phyloP scores from a whole-genome alignment of 345 rosid genomes.

The Physaria fendleri region DNA sequence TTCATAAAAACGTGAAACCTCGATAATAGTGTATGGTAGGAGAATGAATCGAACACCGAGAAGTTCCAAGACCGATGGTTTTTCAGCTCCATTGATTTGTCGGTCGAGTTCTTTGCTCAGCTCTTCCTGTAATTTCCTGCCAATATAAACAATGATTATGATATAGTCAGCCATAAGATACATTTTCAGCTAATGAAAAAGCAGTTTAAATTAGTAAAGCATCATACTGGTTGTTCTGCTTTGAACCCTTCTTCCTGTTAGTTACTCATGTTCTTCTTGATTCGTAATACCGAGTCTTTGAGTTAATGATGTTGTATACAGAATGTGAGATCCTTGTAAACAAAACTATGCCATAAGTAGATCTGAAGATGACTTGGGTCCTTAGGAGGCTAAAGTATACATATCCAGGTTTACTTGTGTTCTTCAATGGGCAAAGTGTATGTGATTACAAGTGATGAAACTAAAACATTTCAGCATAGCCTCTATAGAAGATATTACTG shows the following conservation, averaged over 20 bases:
- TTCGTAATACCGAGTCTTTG: too few species aligned
- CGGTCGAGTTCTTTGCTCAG: conserved; percentile 87
- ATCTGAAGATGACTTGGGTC: too few species aligned
- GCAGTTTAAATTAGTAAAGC: not conserved
- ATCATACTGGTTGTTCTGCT: conserved; percentile 70
- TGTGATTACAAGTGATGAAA: not conserved
- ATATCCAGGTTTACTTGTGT: not conserved
- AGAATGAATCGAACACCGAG: conserved; percentile 61
- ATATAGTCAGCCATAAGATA: not conserved
- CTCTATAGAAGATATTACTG: not conserved
- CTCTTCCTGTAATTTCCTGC: conserved; percentile 82
- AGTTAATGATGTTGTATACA: too few species aligned
- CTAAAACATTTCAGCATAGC: not conserved
- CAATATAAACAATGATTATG: not conserved
- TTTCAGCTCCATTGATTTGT: conserved; percentile 85
- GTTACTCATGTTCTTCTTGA: too few species aligned
- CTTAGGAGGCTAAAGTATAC: too few species aligned
- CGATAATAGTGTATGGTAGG: conserved; percentile 67
- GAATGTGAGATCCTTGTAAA: too few species aligned
- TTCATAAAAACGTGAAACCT: conserved; percentile 34
- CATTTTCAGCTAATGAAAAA: not conserved
- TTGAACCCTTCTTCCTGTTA: conserved; percentile 71
- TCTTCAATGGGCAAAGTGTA: not conserved
- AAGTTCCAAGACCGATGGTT: conserved; percentile 72
- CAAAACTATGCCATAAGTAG: too few species aligned